A percentile compares a stretch with the other conserved stretches of the same genome.
phyloP scores from a whole-genome alignment of 257 asterid genomes.

The Fraxinus excelsior region DNA sequence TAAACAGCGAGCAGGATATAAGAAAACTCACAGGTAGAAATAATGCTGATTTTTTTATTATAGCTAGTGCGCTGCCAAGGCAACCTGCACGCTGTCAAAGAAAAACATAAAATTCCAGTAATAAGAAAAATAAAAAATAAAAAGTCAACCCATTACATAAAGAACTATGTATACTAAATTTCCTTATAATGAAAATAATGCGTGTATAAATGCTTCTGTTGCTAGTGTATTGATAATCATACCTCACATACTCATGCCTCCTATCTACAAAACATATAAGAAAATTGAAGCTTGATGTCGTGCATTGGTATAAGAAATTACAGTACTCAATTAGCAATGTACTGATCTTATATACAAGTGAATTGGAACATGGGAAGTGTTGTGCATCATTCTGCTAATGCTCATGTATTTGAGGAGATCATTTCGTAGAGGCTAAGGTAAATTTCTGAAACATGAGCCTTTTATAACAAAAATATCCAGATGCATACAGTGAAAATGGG shows the following conservation, averaged over 20 bases:
- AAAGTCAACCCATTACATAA: conserved; percentile 2
- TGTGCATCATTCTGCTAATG: neutral
- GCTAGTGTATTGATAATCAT: neutral
- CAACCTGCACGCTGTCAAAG: conserved; percentile 71
- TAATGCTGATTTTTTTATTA: conserved; percentile 54
- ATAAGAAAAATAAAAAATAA: conserved; percentile 1
- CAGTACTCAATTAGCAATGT: neutral
- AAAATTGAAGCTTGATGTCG: neutral
- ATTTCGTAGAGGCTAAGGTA: neutral
- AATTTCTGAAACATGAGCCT: neutral
- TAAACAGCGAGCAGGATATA: neutral
- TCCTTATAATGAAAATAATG: neutral
- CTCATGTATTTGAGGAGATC: neutral
- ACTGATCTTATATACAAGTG: neutral
- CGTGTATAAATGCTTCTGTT: neutral
- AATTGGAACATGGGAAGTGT: neutral
- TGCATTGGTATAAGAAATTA: neutral
- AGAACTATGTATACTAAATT: neutral
- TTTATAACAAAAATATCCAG: neutral
- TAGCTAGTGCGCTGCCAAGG: conserved; percentile 71
- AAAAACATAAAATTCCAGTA: conserved; percentile 22
- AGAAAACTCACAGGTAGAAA: conserved; percentile 66
- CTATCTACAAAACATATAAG: neutral
- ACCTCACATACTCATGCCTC: neutral
- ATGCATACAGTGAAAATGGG: neutral